phyloP scores from a whole-genome alignment of 108 stramenopile genomes.

The Mayamaea pseudoterrestris region DNA sequence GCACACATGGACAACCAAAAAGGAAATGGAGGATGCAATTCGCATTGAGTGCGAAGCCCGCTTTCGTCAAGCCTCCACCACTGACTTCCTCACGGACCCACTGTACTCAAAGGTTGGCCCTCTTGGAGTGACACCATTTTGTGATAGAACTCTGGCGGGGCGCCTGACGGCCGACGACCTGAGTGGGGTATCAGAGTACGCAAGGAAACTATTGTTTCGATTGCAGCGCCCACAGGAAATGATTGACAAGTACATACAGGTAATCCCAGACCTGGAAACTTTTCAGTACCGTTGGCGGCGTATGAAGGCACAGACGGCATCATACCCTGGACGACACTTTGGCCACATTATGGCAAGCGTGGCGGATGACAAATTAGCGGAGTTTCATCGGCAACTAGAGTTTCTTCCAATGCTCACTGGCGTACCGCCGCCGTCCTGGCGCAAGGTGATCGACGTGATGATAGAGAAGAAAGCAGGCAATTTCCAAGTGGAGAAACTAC shows the following conservation, averaged over 20 bases:
- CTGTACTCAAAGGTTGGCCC: background rate
- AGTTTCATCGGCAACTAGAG: background rate
- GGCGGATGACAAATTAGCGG: background rate
- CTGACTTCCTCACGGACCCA: background rate
- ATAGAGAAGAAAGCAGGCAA: conserved; percentile 5
- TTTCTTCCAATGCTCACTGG: conserved; percentile 1
- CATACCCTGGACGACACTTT: background rate
- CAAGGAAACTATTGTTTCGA: too few species aligned
- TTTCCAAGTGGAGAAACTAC: background rate
- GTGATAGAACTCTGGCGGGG: background rate
- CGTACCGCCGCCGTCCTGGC: background rate
- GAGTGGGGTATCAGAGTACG: background rate
- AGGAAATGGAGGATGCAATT: background rate
- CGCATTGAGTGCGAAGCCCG: background rate
- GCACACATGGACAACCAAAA: too few species aligned
- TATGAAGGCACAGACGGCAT: background rate
- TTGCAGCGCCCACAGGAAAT: too few species aligned
- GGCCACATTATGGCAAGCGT: conserved; percentile 2
- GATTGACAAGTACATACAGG: too few species aligned
- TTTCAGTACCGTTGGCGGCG: too few species aligned
- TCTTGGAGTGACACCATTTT: background rate
- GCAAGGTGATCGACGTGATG: conserved; percentile 2
- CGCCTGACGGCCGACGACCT: background rate
- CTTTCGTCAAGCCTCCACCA: background rate
- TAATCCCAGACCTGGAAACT: too few species aligned